These are phyloP conservation scores for Uronychia binucleata DNA, from an alignment of 73 alveolate genomes.

Conservation along the genomic window DNA sequence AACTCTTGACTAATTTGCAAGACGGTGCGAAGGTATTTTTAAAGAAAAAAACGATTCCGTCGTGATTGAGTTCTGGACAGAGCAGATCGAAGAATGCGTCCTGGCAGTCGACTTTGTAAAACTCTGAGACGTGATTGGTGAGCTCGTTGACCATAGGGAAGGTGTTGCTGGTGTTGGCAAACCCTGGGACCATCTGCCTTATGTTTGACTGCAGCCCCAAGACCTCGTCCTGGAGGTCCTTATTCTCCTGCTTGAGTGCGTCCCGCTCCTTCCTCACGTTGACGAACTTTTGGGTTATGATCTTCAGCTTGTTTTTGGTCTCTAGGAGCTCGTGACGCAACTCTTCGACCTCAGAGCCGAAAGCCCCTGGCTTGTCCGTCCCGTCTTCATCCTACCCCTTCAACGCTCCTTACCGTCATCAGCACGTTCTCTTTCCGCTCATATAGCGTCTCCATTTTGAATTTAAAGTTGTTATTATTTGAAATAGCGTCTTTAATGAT, in stretches of 20 bases:
- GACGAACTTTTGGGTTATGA: conserved; percentile 83
- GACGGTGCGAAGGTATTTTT: conserved; percentile 66
- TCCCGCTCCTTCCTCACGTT: conserved; percentile 83
- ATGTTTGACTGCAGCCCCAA: conserved; percentile 77
- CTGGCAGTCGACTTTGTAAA: conserved; percentile 90
- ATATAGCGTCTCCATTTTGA: too few relatives aligned
- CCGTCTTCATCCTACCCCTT: too few relatives aligned
- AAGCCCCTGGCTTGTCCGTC: too few relatives aligned
- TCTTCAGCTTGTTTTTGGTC: conserved; percentile 57
- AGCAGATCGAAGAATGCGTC: conserved; percentile 95
- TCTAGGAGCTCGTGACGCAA: conserved; percentile 38
- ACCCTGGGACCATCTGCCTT: conserved; percentile 95
- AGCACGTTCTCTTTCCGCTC: too few relatives aligned
- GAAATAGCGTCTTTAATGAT: too few relatives aligned
- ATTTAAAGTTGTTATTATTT: too few relatives aligned
- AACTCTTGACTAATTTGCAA: conserved; percentile 62
- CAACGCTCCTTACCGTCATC: too few relatives aligned
- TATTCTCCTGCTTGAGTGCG: conserved; percentile 78
- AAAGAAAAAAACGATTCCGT: conserved; percentile 88
- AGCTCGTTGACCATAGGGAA: conserved; percentile 96
- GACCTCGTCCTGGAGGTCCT: conserved; percentile 82
- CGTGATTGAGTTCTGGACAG: conserved; percentile 89
- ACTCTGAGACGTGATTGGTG: conserved; percentile 80
- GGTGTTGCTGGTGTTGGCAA: conserved; percentile 84
- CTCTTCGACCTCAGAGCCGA: conserved; percentile 1